Evolutionary conservation across 768 basidiomycete genomes (phyloP), one percentile per base, ranked within the genome.

Genomic region (Cyclocybe aegerita): DNA sequence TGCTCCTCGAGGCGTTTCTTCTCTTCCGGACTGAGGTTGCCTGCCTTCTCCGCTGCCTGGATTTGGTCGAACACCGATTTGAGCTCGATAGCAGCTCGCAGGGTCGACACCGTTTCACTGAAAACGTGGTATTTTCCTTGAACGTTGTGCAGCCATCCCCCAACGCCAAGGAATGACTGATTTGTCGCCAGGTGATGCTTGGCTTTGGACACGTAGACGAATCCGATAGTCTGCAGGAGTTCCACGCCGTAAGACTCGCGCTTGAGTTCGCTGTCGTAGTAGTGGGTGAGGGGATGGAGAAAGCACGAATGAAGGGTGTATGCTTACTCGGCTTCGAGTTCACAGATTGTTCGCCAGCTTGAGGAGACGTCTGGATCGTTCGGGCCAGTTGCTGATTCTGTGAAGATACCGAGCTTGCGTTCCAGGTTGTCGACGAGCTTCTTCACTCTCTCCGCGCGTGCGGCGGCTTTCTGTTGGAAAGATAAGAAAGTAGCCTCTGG

Each of bases 71-170:
- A 96, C 0, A 94, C 90, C 9, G 78, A 74, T 69, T 95, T 95
- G 52, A 95, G 78, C 61, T 95, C 93, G 53, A 94, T 88, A 0
- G 93, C 93, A 2, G 90, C 82, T 15, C 90, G 83, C 9, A 93
- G 68, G 0, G 91, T 93, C 7, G 90, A 93, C 11, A 93, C 89
- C 89, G 91, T 93, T 73, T 94, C 92, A 64, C 90, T 93, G 68
- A 96, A 90, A 12, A 94, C 88, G 61, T 95, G 92, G 43, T 93
- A 94, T 70, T 92, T 93, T 9, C 89, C 90, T 65, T 92, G 90
- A 2, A 93, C 90, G 48, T 91, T 91, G 66, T 95, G 93, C 50
- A 95, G 65, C 93, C 93, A 96, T 6, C 93, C 93, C 9, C 93
- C 93, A 11, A 96, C 86, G 23, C 93, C 93, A 43, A 93, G 83